Conservation (phyloP, 2,329 filamentous ascomycete species). For the Triangularia verruculosa region DNA sequence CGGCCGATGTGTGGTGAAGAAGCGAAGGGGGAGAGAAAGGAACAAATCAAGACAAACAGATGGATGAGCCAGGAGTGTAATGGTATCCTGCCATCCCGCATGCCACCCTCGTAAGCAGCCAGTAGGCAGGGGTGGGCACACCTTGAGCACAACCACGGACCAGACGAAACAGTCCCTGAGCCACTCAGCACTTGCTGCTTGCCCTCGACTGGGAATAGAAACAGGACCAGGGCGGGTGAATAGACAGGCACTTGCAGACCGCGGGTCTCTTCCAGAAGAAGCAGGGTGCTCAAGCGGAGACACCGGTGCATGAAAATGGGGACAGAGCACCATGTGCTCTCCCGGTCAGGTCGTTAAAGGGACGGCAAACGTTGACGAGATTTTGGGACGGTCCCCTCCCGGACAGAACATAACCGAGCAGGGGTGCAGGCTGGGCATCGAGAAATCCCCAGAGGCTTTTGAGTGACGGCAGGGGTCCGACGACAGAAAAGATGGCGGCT, state of each 20-base stretch:
- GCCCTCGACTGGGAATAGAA: constrained; percentile 34
- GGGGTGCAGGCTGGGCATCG: constrained; percentile 14
- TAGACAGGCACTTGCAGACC: constrained; percentile 9
- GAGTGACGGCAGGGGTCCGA: background rate
- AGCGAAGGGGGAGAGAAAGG: constrained; percentile 25
- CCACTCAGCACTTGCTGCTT: constrained; percentile 35
- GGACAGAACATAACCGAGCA: constrained; percentile 19
- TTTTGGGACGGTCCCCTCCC: constrained; percentile 17
- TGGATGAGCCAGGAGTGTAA: constrained; percentile 30
- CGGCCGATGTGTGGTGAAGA: constrained; percentile 32
- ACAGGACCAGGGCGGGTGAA: constrained; percentile 27
- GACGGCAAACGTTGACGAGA: constrained; percentile 2
- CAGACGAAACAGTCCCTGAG: constrained; percentile 45
- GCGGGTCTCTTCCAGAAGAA: constrained; percentile 21
- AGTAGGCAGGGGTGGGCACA: constrained; percentile 24
- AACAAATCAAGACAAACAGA: constrained; percentile 20
- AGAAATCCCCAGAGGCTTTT: background rate
- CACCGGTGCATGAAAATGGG: constrained; percentile 25
- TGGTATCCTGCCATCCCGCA: constrained; percentile 17
- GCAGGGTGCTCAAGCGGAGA: constrained; percentile 11
- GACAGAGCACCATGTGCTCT: constrained; percentile 11
- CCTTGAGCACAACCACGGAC: constrained; percentile 38
- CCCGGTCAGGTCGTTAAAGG: constrained; percentile 15
- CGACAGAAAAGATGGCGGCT: background rate
- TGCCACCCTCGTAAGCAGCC: background rate